These are phyloP conservation scores for Lentinula lateritia DNA, from an alignment of 768 basidiomycete species.

Conservation along the genomic window DNA sequence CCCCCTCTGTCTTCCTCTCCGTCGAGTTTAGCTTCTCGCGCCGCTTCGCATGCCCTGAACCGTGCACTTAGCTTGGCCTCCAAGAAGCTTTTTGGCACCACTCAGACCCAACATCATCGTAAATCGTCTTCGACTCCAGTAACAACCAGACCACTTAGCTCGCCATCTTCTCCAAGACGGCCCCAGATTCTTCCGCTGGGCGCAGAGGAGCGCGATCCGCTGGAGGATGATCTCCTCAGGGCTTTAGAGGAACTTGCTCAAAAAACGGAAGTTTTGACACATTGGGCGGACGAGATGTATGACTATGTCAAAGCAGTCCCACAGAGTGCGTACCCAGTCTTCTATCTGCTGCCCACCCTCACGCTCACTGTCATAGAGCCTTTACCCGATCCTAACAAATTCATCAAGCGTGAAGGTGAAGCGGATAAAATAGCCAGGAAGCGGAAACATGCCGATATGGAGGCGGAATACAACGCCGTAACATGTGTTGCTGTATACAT, in stretches of 20 bases:
- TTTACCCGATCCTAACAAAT: conserved; percentile 74
- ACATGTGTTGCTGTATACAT: conserved; percentile 88
- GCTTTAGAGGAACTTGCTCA: conserved; percentile 86
- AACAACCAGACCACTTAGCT: conserved; percentile 31
- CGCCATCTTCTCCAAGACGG: conserved; percentile 52
- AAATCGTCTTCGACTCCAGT: conserved; percentile 22
- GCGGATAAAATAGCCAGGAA: conserved; percentile 61
- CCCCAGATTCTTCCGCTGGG: conserved; percentile 47
- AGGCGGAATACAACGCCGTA: conserved; percentile 78
- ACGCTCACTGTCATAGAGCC: conserved; percentile 48
- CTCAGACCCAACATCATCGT: conserved; percentile 14
- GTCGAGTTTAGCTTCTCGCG: conserved; percentile 52
- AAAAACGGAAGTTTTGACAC: conserved; percentile 90
- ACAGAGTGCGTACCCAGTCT: conserved; percentile 52
- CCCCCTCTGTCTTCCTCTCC: conserved; percentile 66
- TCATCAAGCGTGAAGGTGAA: conserved; percentile 65
- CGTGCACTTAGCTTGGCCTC: conserved; percentile 77
- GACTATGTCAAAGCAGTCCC: conserved; percentile 82
- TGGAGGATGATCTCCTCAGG: conserved; percentile 81
- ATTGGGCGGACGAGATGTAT: conserved; percentile 94
- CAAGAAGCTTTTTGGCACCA: conserved; percentile 71
- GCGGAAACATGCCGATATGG: conserved; percentile 69
- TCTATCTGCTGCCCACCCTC: not conserved
- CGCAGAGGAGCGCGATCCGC: conserved; percentile 50
- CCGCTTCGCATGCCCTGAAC: conserved; percentile 68